Base-by-base conservation (phyloP, 345 rosid species). In the Mercurialis annua region DNA sequence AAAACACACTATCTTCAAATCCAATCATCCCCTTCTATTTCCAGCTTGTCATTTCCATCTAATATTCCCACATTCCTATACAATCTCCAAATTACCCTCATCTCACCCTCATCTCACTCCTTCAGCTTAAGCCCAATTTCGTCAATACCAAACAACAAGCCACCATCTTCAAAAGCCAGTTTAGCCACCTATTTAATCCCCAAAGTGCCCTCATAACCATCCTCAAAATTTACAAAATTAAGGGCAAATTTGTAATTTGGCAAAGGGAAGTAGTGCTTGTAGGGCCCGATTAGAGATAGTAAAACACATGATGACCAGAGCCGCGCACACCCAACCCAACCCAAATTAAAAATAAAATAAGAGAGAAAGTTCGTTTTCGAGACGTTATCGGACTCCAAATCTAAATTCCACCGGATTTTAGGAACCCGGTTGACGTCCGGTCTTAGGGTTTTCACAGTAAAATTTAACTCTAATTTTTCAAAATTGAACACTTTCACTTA, bases 361-460 rank as follows among this genome's bases (percentile, higher is more conserved):
- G 34, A 55, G 10, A 18, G n/a, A 62, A 44, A 72, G 56, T 73
- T 78, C 79, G 86, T 80, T 80, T n/a, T 86, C 60, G 78, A 83
- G 89, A 84, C 89, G 90, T 92, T 86, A 80, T 71, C 94, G 98
- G 98, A 87, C 83, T 82, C 74, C 70, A 93, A 93, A 80, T 42
- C 76, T 65, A 66, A 76, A 75, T 57, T 73, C 72, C 75, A 88
- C 84, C 92, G 92, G 89, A 84, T 76, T 88, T 92, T 69, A 81
- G 80, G 71, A 77, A 73, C 78, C 67, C 43, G 46, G 67, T 80
- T 88, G 60, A 71, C 74, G 92, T 90, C 97, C 97, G 97, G 58
- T 73, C 77, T 40, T 64, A 67, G 80, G 81, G 48, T 79, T 83
- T 67, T 66, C 72, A n/a, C n/a, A n/a, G n/a, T n/a, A 43, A 56